Evolutionary conservation across 495 filamentous ascomycete species (phyloP), one percentile per base, ranked within the genome.

Genomic region (Penicillium psychrofluorescens): DNA sequence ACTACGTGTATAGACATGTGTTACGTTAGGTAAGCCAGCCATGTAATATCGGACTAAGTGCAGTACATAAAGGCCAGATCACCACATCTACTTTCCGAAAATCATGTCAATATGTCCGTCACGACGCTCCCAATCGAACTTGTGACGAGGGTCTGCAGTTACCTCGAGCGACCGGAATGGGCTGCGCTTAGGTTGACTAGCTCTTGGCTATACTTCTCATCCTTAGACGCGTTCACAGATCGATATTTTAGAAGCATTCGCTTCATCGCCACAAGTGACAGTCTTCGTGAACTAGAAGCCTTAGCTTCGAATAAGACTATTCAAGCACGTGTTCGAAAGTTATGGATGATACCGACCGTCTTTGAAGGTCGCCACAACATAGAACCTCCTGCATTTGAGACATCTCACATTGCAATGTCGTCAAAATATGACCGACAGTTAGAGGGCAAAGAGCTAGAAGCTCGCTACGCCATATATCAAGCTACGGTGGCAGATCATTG

Each of bases 371-470:
- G 0, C 1, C 16, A 28, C 11, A 16, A 16, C 16, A 1, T 16
- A 4, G 16, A 16, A 16, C 16, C 16, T 16, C 16, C 16, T 16
- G 16, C 16, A 16, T 16, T 16, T 16, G 16, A 16, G 16, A 16
- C 16, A 16, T 16, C 16, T 16, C 16, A 16, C 16, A 1, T 1
- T 16, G 16, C 16, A 16, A 49, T 54, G 33, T 50, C 47, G 28
- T 54, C 43, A 35, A 53, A 53, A 50, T 43, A 39, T 32, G 45
- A 43, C 43, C 50, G 46, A 11, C 46, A 45, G 11, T 35, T 50
- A 11, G 34, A 43, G 10, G 43, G 50, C 27, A 36, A 53, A 6
- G 46, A 50, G 35, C 43, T 47, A 15, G 35, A 53, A 29, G 34
- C 30, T 39, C 46, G 51, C 7, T 34, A 28, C 41, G 16, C 46